Conservation (phyloP, 768 basidiomycete species). For the Leccinum imitatum region DNA sequence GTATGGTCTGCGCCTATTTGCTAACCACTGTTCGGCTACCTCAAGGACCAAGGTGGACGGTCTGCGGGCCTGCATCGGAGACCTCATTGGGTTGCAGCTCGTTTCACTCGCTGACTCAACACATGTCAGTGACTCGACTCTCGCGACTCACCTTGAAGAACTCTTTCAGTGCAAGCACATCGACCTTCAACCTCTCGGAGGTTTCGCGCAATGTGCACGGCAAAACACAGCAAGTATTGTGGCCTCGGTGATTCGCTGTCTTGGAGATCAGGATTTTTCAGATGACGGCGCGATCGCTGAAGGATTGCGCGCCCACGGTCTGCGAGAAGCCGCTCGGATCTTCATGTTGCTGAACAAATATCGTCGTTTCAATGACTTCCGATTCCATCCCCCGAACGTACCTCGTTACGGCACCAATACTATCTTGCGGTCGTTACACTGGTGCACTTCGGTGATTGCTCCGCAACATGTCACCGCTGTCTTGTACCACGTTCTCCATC, state of each 20-base stretch:
- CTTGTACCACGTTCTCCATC: slow-evolving; percentile 76
- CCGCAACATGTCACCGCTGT: slow-evolving; percentile 51
- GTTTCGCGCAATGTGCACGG: slow-evolving; percentile 37
- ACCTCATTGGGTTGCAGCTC: slow-evolving; percentile 64
- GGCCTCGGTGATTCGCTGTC: slow-evolving; percentile 55
- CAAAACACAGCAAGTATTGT: slow-evolving; percentile 57
- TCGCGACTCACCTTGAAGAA: slow-evolving; percentile 34
- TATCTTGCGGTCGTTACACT: slow-evolving; percentile 56
- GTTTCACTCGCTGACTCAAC: slow-evolving; percentile 44
- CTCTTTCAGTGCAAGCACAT: slow-evolving; percentile 37
- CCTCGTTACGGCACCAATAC: slow-evolving; percentile 53
- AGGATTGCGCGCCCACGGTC: slow-evolving; percentile 40
- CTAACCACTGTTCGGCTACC: slow-evolving; percentile 59
- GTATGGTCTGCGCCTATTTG: slow-evolving; percentile 49
- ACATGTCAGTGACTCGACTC: slow-evolving; percentile 13
- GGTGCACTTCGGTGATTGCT: slow-evolving; percentile 50
- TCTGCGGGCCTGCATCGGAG: slow-evolving; percentile 61
- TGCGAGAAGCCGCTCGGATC: slow-evolving; percentile 38
- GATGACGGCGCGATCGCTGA: slow-evolving; percentile 47
- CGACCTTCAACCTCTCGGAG: slow-evolving; percentile 27
- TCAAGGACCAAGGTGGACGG: slow-evolving; percentile 52
- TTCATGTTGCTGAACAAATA: slow-evolving; percentile 56
- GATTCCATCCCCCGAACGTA: slow-evolving; percentile 62
- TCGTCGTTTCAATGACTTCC: slow-evolving; percentile 47
- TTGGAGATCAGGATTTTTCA: slow-evolving; percentile 68